Percentiles rank a stretch among this genome's conserved stretches.
Conservation (phyloP, 805 yeast genomes). For the Barnettozyma pratensis region DNA sequence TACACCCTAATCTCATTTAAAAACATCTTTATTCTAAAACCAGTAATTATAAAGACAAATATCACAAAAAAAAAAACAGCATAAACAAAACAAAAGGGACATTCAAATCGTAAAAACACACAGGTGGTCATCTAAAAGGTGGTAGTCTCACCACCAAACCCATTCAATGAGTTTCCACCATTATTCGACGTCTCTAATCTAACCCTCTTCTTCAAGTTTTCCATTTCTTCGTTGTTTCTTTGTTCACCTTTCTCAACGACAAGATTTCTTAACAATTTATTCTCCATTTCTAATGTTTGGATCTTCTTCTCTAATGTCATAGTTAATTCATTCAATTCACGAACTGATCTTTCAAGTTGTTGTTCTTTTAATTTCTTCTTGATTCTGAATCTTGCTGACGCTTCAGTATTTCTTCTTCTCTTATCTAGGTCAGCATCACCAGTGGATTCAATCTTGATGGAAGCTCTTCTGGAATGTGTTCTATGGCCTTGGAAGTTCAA, state of each 20-base stretch:
- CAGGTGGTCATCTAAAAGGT: neutral
- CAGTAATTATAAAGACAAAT: neutral
- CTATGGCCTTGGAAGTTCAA: neutral
- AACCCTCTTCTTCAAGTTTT: slow-evolving; percentile 45
- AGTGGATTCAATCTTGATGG: slow-evolving; percentile 15
- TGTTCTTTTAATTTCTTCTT: slow-evolving; percentile 91
- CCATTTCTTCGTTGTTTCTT: slow-evolving; percentile 49
- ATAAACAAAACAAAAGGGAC: neutral
- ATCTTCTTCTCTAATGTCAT: slow-evolving; percentile 64
- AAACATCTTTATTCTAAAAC: no score
- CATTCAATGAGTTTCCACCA: neutral
- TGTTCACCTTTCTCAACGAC: slow-evolving; percentile 72
- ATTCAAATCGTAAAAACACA: neutral
- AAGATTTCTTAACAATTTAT: slow-evolving; percentile 73
- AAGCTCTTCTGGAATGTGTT: slow-evolving; percentile 1
- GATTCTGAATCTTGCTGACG: slow-evolving; percentile 88
- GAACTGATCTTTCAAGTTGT: slow-evolving; percentile 75
- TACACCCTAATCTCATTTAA: no score
- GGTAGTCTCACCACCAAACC: neutral
- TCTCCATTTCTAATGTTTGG: slow-evolving; percentile 89
- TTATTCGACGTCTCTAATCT: slow-evolving; percentile 4
- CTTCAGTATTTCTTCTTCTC: slow-evolving; percentile 86
- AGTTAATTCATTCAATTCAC: slow-evolving; percentile 67
- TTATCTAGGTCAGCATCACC: slow-evolving; percentile 55
- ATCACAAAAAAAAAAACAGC: no score